These are phyloP conservation scores for Anthracocystis panici-leucophaei DNA, from an alignment of 1,284 basidiomycete species.

Conservation along the genomic window DNA sequence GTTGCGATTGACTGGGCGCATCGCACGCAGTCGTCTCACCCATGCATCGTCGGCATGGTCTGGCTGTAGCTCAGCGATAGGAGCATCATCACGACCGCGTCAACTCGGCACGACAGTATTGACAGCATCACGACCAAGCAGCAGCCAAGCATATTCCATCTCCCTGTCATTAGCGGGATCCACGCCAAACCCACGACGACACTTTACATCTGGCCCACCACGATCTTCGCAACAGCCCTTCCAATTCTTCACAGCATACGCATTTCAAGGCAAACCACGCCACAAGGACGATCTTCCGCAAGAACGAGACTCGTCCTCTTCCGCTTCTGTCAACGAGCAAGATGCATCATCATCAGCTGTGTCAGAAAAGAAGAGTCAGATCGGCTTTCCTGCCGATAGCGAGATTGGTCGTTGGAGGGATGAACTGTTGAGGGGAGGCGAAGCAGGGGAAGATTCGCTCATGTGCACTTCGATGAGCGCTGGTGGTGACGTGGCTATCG, in stretches of 20 bases:
- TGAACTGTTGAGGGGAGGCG: constrained; percentile 72
- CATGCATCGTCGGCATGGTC: background rate
- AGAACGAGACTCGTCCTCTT: constrained; percentile 25
- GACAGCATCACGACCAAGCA: background rate
- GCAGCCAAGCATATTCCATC: background rate
- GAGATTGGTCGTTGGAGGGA: constrained; percentile 81
- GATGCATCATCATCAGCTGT: constrained; percentile 18
- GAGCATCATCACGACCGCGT: background rate
- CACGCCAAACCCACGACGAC: constrained; percentile 5
- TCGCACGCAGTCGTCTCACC: constrained; percentile 4
- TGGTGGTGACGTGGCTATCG: constrained; percentile 80
- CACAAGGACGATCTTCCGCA: constrained; percentile 48
- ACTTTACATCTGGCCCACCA: constrained; percentile 26
- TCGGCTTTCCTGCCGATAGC: constrained; percentile 77
- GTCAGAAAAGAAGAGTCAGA: constrained; percentile 61
- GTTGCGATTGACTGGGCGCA: constrained; percentile 17
- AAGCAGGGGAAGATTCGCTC: constrained; percentile 71
- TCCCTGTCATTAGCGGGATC: constrained; percentile 5
- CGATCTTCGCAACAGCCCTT: constrained; percentile 71
- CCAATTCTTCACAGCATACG: constrained; percentile 79
- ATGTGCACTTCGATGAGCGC: constrained; percentile 75
- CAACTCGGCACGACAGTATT: constrained; percentile 9
- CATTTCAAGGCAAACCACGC: constrained; percentile 81
- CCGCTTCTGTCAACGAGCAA: constrained; percentile 25
- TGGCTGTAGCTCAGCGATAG: background rate